Evolutionary conservation across 306 rosid genomes (phyloP), one percentile per base, ranked within the genome.

Genomic region (Fragaria nilgerrensis): DNA sequence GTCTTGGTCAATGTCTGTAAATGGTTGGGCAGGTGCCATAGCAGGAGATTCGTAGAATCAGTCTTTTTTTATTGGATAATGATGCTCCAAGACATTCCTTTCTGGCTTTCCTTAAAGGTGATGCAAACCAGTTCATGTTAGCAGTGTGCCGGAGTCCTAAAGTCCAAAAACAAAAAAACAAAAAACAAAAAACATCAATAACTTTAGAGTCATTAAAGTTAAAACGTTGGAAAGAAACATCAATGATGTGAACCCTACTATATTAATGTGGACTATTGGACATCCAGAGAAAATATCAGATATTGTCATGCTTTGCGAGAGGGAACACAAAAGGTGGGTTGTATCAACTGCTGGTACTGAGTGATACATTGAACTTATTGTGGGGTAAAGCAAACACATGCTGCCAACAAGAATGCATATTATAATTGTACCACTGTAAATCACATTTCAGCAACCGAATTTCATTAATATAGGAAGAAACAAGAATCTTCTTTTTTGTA

Each of bases 1-100:
- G 74, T 78, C 81, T 34, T 72, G 73, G 79, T 79, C 79, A 66
- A 67, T 59, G n/a, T 77, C 86, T 36, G 65, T 61, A 48, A 43
- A 59, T 45, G 73, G 82, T 50, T 77, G 87, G 64, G 81, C 78
- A 76, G 84, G 85, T 70, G 75, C 79, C 88, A 82, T 80, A 68
- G 63, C 69, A 70, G 68, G 52, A 61, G 55, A 76, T 45, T 72
- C 61, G 74, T 55, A 77, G 48, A 74, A 41, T 53, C 73, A 48
- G 69, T 75, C 80, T 58, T 64, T 69, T 48, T 15, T 72, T 37
- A 29, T 29, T 65, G 10, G 59, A 52, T 52, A 25, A 39, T 17
- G 34, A 69, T 69, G 75, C 72, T 68, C 13, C 59, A 34, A 75
- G n/a, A 52, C n/a, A 17, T 58, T 45, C 78, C 65, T 61, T 59